phyloP scores from a whole-genome alignment of 2,329 filamentous ascomycete species.

The Microsporum audouinii region DNA sequence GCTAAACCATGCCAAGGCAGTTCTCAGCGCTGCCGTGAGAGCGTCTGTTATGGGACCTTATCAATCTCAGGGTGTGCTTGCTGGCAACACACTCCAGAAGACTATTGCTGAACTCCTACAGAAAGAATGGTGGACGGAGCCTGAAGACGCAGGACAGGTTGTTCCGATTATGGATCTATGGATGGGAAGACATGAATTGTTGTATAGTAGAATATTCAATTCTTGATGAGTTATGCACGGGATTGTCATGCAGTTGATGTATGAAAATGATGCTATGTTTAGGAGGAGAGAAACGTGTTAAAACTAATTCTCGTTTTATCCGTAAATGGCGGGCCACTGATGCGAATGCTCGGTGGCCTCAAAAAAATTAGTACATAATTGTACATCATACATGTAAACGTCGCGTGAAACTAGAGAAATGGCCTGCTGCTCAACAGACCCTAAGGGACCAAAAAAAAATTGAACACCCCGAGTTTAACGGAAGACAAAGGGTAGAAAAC shows the following conservation, averaged over 20 bases:
- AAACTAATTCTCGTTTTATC: not conserved
- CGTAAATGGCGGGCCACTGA: not conserved
- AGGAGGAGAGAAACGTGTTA: not conserved
- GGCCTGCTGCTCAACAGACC: not conserved
- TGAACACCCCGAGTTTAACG: not conserved
- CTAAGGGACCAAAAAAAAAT: not conserved
- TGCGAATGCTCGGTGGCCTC: not conserved
- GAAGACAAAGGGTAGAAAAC: slow-evolving; percentile 13
- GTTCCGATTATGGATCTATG: slow-evolving; percentile 54
- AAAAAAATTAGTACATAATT: not conserved
- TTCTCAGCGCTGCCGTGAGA: slow-evolving; percentile 51
- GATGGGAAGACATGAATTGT: slow-evolving; percentile 53
- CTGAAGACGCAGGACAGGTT: slow-evolving; percentile 48
- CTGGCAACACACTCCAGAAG: slow-evolving; percentile 41
- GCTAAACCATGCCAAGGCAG: slow-evolving; percentile 52
- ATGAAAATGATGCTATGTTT: not conserved
- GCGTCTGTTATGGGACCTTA: slow-evolving; percentile 56
- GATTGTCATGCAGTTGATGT: not conserved
- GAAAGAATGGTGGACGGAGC: slow-evolving; percentile 37
- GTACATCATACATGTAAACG: slow-evolving; percentile 3
- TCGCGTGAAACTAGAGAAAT: not conserved
- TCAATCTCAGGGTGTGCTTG: slow-evolving; percentile 50
- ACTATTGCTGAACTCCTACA: slow-evolving; percentile 41
- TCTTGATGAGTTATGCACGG: slow-evolving; percentile 32
- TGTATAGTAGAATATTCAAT: slow-evolving; percentile 58